Evolutionary conservation across 805 yeast species (phyloP), one percentile per base, ranked within the genome.

Genomic region (Kregervanrija fluxuum): DNA sequence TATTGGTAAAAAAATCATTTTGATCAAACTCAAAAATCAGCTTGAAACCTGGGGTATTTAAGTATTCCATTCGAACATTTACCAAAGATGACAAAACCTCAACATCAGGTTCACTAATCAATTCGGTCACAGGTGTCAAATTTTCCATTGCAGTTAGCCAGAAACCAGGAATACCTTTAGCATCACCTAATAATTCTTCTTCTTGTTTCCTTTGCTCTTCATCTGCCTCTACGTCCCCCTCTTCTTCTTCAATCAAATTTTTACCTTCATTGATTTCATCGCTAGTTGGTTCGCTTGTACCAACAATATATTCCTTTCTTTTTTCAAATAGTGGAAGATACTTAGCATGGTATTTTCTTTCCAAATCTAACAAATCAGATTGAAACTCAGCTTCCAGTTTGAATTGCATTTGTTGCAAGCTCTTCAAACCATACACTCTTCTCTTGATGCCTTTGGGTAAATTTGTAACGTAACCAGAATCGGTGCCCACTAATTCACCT

Each of bases 141-240:
- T 90, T 93, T 64, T 85, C 91, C 66, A 93, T 71, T 5, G 98
- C 95, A 14, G 98, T 93, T 57, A 91, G 74, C 99, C 99, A 93
- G 73, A 93, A 93, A 40, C 85, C 80, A 46, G 99, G 98, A 54
- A 93, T 78, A 51, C 99, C 99, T 49, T 71, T 72, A 15, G 43
- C 48, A 14, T 58, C 66, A n/a, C 56, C 62, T 9, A 60, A 67
- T 8, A 58, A 65, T 9, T 61, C 64, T n/a, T 66, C 70, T 22
- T 65, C 68, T 13, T 62, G 69, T 6, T 68, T 79, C 5, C 66
- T 75, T 4, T 61, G 69, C 11, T 66, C 69, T 10, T 64, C 73
- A 9, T 67, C 73, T 1, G 62, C 68, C 0, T 64, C 71, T 9
- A 57, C 63, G 8, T 51, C 59, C 2, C 54, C 64, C 5, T 52